Conservation (phyloP, 768 basidiomycete species). For the Lentinula aciculospora region DNA sequence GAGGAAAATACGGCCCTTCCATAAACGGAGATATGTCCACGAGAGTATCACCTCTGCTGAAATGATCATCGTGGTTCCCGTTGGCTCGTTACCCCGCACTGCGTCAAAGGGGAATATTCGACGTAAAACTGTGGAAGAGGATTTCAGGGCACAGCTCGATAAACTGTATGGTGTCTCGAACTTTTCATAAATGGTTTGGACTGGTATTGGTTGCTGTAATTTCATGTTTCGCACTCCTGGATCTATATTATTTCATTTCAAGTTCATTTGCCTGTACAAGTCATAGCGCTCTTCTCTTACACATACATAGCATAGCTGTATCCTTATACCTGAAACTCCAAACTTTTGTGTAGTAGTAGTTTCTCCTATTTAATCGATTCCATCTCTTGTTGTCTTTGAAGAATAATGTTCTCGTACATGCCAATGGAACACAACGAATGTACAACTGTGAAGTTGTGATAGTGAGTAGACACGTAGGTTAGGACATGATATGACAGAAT, state of each 20-base stretch:
- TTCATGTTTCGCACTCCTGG: background rate
- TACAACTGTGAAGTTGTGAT: too few relatives aligned
- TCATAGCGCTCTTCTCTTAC: too few relatives aligned
- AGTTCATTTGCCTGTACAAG: too few relatives aligned
- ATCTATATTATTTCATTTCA: background rate
- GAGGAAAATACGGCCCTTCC: constrained; percentile 69
- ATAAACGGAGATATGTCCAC: constrained; percentile 69
- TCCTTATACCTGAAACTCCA: background rate
- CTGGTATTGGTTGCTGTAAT: too few relatives aligned
- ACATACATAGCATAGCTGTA: background rate
- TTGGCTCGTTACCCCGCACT: constrained; percentile 62
- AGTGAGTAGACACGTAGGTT: too few relatives aligned
- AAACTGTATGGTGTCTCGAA: constrained; percentile 33
- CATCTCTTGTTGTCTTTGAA: constrained; percentile 2
- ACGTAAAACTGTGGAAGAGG: constrained; percentile 71
- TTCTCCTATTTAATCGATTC: background rate
- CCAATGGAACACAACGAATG: too few relatives aligned
- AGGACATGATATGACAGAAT: too few relatives aligned
- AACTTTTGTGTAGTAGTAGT: background rate
- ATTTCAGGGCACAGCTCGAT: constrained; percentile 54
- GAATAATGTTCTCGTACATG: too few relatives aligned
- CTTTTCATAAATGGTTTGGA: background rate
- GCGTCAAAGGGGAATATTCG: constrained; percentile 84
- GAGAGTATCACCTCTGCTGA: constrained; percentile 64
- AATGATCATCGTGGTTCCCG: constrained; percentile 63